Conservation (phyloP, 1,284 basidiomycete genomes). For the Mixia osmundae region DNA sequence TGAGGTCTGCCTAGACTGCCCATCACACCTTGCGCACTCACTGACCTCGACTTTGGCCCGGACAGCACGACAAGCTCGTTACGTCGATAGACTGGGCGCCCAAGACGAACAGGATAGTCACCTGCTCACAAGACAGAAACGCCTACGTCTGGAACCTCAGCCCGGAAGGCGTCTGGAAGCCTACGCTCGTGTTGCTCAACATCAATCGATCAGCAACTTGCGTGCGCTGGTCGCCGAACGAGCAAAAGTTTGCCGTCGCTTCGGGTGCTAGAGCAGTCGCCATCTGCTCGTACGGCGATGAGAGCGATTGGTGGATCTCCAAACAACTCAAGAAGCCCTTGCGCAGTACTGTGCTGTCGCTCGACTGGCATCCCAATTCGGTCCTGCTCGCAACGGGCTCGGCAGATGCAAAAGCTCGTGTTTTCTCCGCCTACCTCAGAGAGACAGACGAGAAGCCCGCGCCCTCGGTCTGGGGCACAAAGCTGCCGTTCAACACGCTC, state of each 20-base stretch:
- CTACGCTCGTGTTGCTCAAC: slow-evolving; percentile 81
- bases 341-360: slow-evolving; percentile 65
- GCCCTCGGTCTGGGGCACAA: slow-evolving; percentile 84
- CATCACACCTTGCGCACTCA: not conserved
- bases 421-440: slow-evolving; percentile 98
- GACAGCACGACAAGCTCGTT: slow-evolving; percentile 88
- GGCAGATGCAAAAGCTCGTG: slow-evolving; percentile 84
- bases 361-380: slow-evolving; percentile 97
- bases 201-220: slow-evolving; percentile 89
- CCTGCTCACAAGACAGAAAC: slow-evolving; percentile 92
- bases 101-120: slow-evolving; percentile 75
- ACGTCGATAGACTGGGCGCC: slow-evolving; percentile 99
- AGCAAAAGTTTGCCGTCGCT: slow-evolving; percentile 97
- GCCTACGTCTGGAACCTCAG: slow-evolving; percentile 93
- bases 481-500: slow-evolving; percentile 89
- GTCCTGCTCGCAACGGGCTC: slow-evolving; percentile 82
- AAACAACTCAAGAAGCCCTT: slow-evolving; percentile 95
- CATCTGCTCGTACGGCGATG: slow-evolving; percentile 79
- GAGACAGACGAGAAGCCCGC: slow-evolving; percentile 89
- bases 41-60: slow-evolving; percentile 2
- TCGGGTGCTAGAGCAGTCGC: slow-evolving; percentile 87
- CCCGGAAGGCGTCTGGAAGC: slow-evolving; percentile 63
- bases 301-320: slow-evolving; percentile 99
- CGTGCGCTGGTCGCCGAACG: slow-evolving; percentile 88
- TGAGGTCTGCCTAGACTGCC: slow-evolving; percentile 35